Evolutionary conservation across 1,284 basidiomycete species (phyloP), one percentile per base, ranked within the genome.

Genomic region (Cutaneotrichosporon arboriforme): DNA sequence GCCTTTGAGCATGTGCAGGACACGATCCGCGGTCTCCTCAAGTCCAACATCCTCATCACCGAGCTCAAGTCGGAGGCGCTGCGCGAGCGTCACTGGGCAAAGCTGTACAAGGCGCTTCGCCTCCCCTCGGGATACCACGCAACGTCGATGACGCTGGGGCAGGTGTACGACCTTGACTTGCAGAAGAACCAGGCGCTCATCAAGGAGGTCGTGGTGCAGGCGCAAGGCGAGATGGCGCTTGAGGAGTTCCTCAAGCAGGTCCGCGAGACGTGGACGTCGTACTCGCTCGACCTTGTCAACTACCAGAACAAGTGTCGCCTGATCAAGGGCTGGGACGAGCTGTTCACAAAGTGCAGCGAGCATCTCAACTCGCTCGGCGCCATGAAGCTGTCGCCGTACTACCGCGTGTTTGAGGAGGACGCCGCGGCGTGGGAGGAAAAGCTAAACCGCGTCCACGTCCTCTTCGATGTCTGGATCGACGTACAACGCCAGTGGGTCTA

Each of bases 401-500:
- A 96, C 75, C 92, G 94, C 80, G 90, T 93, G 4, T 94, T 94
- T 62, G 90, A 94, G 69, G 91, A 94, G 78, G 90, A 93, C 76
- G 90, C 90, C 12, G 82, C 85, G 33, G 85, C 88, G 18, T 94
- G 91, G 90, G 90, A 93, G 71, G 90, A 93, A 72, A 93, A 92
- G 73, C 80, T 97, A 23, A 97, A 96, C 73, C 83, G 90, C 23
- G 87, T 96, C 34, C 91, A 97, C 63, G 90, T 96, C 23, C 81
- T 98, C 14, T 99, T 99, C 70, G 89, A 98, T 73, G 87, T 97
- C 36, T 98, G 96, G 96, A 96, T 97, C 64, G 96, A 98, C 63
- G 96, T 99, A 14, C 97, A 99, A 68, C 84, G 96, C 4, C 96
- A 98, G 78, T 99, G 96, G 96, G 96, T 99, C 1, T 99, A 99